Evolutionary conservation across 371 early-diverging fungal genomes (phyloP), one percentile per base, ranked within the genome.

Genomic region (Cokeromyces recurvatus): DNA sequence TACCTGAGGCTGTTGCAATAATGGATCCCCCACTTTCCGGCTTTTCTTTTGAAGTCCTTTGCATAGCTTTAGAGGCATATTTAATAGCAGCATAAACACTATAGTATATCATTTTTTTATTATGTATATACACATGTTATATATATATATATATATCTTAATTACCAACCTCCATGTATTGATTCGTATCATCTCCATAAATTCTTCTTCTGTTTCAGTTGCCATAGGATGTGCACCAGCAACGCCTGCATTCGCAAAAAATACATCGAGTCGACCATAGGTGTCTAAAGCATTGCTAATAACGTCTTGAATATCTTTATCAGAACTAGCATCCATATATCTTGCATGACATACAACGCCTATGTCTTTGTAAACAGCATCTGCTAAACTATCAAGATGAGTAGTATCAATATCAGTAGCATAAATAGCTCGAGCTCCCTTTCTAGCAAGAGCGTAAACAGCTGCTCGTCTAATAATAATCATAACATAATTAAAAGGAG

Each of bases 221-320:
- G 36, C 46, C 32, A 63, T 46, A 19, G 38, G 40, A 10, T 37
- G 41, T 24, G 21, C 29, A 12, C 38, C 23, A 6, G 70, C 59
- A 34, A 63, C 43, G 25, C 76, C 75, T 31, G 77, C 77, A 55
- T 64, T 79, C 6, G 80, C 80, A 25, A 80, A 70, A 32, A 74
- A 79, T 6, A 79, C 77, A 56, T 79, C 80, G 17, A 79, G 43
- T 24, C 80, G 48, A 36, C 80, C 78, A 56, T 53, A 76, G 0
- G 38, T 47, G 1, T 46, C 37, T 43, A 79, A 43, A 2, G 74
- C 72, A 25, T 71, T 65, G 8, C 52, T 37, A 21, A 73, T 56
- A 29, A 74, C 44, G 17, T 16, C 50, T 23, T 62, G 43, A 6
- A 77, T 62, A 50, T 56, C 73, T 7, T 54, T 41, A 4, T 62